Evolutionary conservation across 2,329 filamentous ascomycete species (phyloP).

Genomic region (Sarocladium brachiariae): DNA sequence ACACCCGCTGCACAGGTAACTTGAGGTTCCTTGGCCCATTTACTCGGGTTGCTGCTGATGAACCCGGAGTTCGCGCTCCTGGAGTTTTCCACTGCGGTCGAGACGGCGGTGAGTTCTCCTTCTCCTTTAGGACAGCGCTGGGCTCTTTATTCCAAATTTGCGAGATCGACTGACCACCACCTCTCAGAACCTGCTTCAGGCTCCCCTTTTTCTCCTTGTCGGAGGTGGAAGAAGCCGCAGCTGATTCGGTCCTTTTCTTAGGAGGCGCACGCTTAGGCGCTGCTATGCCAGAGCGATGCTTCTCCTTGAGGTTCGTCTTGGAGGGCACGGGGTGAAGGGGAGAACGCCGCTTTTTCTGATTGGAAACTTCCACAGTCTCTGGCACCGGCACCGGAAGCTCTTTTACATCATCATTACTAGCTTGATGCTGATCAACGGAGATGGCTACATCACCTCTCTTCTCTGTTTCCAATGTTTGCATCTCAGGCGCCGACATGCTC

Average conservation of each 20-base stretch:
- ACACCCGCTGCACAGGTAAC: neutral
- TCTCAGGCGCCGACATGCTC: neutral
- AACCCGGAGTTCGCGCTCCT: conserved; percentile 10
- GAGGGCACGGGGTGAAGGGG: conserved; percentile 20
- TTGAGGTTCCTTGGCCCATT: conserved; percentile 12
- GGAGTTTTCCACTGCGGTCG: conserved; percentile 20
- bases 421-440: neutral
- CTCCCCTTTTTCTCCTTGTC: conserved; percentile 37
- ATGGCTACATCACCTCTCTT: neutral
- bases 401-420: neutral
- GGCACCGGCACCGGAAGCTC: neutral
- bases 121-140: conserved; percentile 15
- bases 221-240: neutral
- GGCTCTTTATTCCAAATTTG: conserved; percentile 45
- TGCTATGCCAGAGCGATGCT: conserved; percentile 15
- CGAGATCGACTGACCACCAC: conserved; percentile 39
- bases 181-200: conserved; percentile 45
- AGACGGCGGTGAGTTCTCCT: conserved; percentile 16
- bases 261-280: conserved; percentile 17
- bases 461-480: neutral
- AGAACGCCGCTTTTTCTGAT: conserved; percentile 39
- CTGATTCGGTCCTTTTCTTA: conserved; percentile 21
- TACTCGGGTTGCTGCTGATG: neutral
- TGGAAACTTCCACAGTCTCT: conserved; percentile 21
- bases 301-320: neutral